These are phyloP conservation scores for Phialocephala subalpina DNA, from an alignment of 2,329 filamentous ascomycete genomes.

Conservation along the genomic window DNA sequence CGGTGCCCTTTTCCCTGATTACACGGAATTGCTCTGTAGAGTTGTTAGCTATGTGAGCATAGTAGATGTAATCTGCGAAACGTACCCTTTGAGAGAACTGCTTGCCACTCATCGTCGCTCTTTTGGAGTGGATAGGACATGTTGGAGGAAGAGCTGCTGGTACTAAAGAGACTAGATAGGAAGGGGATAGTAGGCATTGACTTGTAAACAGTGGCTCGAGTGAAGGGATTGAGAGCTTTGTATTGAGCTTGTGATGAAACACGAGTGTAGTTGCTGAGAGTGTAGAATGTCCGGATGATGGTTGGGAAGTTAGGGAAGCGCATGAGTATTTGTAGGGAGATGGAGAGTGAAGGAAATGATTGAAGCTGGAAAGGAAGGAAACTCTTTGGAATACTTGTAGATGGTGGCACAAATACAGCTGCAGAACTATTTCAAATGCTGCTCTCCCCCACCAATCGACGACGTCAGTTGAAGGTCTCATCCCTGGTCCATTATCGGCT, in stretches of 20 bases:
- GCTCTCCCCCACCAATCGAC: constrained; percentile 27
- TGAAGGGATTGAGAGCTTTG: constrained; percentile 45
- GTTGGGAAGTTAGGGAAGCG: constrained; percentile 56
- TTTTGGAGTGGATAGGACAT: constrained; percentile 85
- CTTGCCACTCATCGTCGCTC: constrained; percentile 85
- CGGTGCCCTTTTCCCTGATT: constrained; percentile 91
- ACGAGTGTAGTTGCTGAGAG: constrained; percentile 54
- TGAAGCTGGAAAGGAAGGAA: constrained; percentile 9
- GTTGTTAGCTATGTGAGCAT: constrained; percentile 1
- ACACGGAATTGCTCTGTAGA: constrained; percentile 91
- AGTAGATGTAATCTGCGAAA: background rate
- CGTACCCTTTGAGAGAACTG: constrained; percentile 76
- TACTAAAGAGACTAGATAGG: constrained; percentile 76
- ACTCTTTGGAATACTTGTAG: constrained; percentile 31
- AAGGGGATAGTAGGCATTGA: constrained; percentile 85
- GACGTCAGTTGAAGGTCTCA: constrained; percentile 27
- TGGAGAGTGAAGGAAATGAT: constrained; percentile 4
- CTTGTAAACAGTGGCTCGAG: constrained; percentile 51
- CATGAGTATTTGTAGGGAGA: constrained; percentile 50
- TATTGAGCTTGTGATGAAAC: constrained; percentile 37
- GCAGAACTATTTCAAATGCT: constrained; percentile 36
- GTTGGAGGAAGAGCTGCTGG: constrained; percentile 56
- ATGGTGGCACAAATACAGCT: constrained; percentile 26
- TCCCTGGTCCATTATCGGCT: background rate
- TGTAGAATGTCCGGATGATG: constrained; percentile 54